Evolutionary conservation across 345 rosid species (phyloP).

Genomic region (Citrus glauca): DNA sequence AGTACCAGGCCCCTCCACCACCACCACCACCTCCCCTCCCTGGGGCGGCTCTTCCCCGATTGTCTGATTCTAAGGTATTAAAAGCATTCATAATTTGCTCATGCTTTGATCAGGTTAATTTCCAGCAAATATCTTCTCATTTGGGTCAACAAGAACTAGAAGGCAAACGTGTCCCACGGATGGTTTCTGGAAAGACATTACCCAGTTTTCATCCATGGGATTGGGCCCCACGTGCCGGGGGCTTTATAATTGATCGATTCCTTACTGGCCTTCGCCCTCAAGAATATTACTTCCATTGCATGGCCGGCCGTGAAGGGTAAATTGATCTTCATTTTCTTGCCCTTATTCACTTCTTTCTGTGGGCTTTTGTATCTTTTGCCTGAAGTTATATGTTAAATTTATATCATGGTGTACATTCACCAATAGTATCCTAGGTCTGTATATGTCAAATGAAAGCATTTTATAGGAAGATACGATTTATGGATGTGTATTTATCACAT

Average conservation of each 20-base stretch:
- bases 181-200: constrained; percentile 98
- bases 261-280: constrained; percentile 99
- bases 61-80: background rate
- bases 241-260: constrained; percentile 90
- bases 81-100: constrained; percentile 3
- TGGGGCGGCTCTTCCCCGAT: background rate
- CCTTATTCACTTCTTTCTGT: background rate
- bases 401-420: background rate
- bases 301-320: constrained; percentile 99
- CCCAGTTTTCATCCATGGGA: constrained; percentile 98
- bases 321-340: background rate
- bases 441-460: background rate
- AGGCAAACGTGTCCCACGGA: constrained; percentile 96
- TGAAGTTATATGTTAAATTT: background rate
- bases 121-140: constrained; percentile 95
- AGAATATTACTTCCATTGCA: constrained; percentile 98
- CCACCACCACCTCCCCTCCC: too few relatives aligned
- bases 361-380: background rate
- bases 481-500: background rate
- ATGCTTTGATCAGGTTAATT: constrained; percentile 73
- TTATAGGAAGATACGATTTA: background rate
- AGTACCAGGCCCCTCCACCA: background rate
- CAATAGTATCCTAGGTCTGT: background rate
- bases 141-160: constrained; percentile 98
- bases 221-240: constrained; percentile 97